Evolutionary conservation across 345 rosid genomes (phyloP).

Genomic region (Arabidopsis thaliana): DNA sequence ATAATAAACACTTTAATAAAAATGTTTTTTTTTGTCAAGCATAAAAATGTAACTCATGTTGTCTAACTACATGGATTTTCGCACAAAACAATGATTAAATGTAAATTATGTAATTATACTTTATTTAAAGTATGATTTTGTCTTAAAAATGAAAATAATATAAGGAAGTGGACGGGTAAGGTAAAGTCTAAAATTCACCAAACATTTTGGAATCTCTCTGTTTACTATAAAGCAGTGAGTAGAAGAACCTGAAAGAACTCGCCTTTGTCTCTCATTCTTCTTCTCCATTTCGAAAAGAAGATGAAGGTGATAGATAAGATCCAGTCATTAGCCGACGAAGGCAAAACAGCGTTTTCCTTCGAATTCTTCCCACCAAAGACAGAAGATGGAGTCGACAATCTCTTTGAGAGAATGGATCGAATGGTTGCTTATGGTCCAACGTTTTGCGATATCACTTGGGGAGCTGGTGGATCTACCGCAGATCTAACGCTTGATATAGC

Average conservation of each 20-base stretch:
- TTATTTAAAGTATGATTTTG: too few relatives aligned
- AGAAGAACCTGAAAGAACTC: constrained; percentile 12
- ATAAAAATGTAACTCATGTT: too few relatives aligned
- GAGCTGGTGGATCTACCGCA: constrained; percentile 99
- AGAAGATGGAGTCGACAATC: constrained; percentile 95
- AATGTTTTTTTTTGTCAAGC: too few relatives aligned
- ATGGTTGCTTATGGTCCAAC: constrained; percentile 88
- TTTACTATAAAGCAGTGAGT: constrained; percentile 38
- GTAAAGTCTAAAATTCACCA: constrained; percentile 16
- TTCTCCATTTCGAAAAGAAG: constrained; percentile 14
- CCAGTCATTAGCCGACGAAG: constrained; percentile 41
- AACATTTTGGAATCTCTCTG: constrained; percentile 27
- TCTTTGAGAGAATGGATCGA: constrained; percentile 93
- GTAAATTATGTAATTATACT: too few relatives aligned
- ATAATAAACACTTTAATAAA: too few relatives aligned
- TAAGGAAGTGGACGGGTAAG: constrained; percentile 4
- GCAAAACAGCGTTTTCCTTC: constrained; percentile 84
- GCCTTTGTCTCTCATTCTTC: neutral
- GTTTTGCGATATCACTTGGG: constrained; percentile 99
- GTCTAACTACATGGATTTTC: too few relatives aligned
- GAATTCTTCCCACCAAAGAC: constrained; percentile 99
- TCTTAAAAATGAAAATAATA: too few relatives aligned
- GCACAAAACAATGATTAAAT: too few relatives aligned
- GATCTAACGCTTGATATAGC: constrained; percentile 95
- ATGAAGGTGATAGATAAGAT: constrained; percentile 97